Percentiles rank a stretch among this genome's conserved stretches.
These are phyloP conservation scores for Baeospora myosura DNA, from an alignment of 1,284 basidiomycete genomes.

Conservation along the genomic window DNA sequence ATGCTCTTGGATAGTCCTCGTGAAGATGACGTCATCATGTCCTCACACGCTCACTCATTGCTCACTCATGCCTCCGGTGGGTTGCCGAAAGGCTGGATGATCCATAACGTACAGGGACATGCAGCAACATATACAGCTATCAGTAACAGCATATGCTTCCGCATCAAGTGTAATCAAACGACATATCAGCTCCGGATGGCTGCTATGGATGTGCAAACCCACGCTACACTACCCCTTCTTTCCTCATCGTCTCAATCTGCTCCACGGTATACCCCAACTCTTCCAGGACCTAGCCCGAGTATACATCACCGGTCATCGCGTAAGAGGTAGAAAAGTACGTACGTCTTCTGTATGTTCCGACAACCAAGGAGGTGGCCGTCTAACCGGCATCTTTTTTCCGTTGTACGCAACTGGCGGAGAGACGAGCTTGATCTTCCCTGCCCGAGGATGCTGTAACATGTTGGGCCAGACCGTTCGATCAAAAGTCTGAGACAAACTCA, in stretches of 20 bases:
- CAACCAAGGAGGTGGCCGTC: constrained; percentile 74
- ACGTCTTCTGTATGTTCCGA: constrained; percentile 81
- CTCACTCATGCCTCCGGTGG: neutral
- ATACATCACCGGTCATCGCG: constrained; percentile 7
- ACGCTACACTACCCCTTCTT: constrained; percentile 45
- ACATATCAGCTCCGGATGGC: neutral
- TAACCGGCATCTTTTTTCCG: constrained; percentile 70
- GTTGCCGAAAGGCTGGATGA: too few relatives aligned
- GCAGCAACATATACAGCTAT: neutral
- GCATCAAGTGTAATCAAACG: neutral
- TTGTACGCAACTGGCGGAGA: constrained; percentile 86
- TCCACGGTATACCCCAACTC: constrained; percentile 63
- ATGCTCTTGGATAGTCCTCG: too few relatives aligned
- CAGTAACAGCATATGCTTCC: neutral
- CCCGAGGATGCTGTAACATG: constrained; percentile 54
- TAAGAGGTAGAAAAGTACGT: constrained; percentile 13
- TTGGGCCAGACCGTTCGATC: constrained; percentile 8
- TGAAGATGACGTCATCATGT: neutral
- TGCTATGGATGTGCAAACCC: neutral
- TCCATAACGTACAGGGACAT: neutral
- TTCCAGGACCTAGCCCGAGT: constrained; percentile 42
- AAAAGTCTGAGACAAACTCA: constrained; percentile 20
- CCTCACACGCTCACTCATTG: neutral
- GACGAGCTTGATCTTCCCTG: constrained; percentile 82
- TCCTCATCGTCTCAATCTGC: constrained; percentile 47